A percentile compares a stretch with the other conserved stretches of the same genome.
Evolutionary conservation across 2,329 filamentous ascomycete genomes (phyloP).

Genomic region (Penicillium glabrum): DNA sequence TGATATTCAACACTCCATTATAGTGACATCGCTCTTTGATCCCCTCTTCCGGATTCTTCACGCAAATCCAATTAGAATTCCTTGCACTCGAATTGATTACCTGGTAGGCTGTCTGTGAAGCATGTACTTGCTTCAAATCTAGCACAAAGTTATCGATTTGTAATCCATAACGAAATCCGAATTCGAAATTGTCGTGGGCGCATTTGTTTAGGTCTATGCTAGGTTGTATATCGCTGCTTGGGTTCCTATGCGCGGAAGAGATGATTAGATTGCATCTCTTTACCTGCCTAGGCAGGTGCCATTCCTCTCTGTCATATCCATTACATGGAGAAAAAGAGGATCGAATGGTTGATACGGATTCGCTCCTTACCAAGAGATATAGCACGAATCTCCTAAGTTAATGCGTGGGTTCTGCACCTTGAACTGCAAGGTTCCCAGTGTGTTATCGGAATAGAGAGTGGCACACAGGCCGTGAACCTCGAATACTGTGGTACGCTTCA

Average conservation of each 20-base stretch:
- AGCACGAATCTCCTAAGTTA: background rate
- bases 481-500: background rate
- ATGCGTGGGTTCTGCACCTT: background rate
- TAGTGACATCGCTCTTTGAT: conserved; percentile 5
- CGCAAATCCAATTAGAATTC: conserved; percentile 8
- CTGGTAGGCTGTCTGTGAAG: background rate
- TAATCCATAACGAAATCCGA: conserved; percentile 16
- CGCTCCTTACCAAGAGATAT: conserved; percentile 3
- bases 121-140: conserved; percentile 3
- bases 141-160: conserved; percentile 12
- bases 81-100: conserved; percentile 4
- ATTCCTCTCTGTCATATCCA: background rate
- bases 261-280: background rate
- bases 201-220: conserved; percentile 9
- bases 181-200: conserved; percentile 2
- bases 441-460: background rate
- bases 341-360: background rate
- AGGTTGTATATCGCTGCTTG: conserved; percentile 3
- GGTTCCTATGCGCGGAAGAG: background rate
- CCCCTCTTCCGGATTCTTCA: background rate
- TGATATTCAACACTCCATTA: conserved; percentile 3
- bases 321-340: background rate
- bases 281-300: background rate
- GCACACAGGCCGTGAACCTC: background rate
- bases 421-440: background rate